These are phyloP conservation scores for Ophiostoma novo-ulmi DNA, from an alignment of 2,329 filamentous ascomycete species.

Conservation along the genomic window DNA sequence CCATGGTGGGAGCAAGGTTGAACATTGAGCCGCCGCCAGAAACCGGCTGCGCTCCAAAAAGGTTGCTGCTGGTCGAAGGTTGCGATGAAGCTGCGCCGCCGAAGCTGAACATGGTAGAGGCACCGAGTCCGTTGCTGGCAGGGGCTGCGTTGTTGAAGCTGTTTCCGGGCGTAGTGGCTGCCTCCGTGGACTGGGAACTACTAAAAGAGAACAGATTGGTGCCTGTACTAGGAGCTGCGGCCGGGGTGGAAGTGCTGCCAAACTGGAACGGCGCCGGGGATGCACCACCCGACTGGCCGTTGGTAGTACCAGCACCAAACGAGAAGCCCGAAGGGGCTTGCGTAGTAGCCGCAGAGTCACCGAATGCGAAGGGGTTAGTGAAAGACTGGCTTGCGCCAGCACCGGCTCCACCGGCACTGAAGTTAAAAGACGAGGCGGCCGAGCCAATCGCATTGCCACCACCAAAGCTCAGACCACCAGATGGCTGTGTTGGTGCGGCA, in stretches of 20 bases:
- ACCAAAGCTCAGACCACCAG: slow-evolving; percentile 23
- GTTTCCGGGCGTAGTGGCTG: slow-evolving; percentile 28
- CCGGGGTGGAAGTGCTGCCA: slow-evolving; percentile 18
- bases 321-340: slow-evolving; percentile 34
- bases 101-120: slow-evolving; percentile 34
- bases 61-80: slow-evolving; percentile 31
- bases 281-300: slow-evolving; percentile 25
- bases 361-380: slow-evolving; percentile 38
- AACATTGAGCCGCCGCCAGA: slow-evolving; percentile 31
- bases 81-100: slow-evolving; percentile 31
- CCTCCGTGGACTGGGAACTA: slow-evolving; percentile 25
- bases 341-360: slow-evolving; percentile 28
- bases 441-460: slow-evolving; percentile 25
- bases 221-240: slow-evolving; percentile 19
- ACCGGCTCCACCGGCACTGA: slow-evolving; percentile 34
- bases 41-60: slow-evolving; percentile 31
- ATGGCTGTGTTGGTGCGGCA: neutral
- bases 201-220: slow-evolving; percentile 38
- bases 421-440: slow-evolving; percentile 38
- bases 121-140: slow-evolving; percentile 29
- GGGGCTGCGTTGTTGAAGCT: slow-evolving; percentile 26
- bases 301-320: slow-evolving; percentile 34
- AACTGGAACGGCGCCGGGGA: slow-evolving; percentile 29
- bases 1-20: slow-evolving; percentile 33
- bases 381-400: slow-evolving; percentile 32